Conservation (phyloP, 2,329 filamentous ascomycete species). For the Alternaria dauci region DNA sequence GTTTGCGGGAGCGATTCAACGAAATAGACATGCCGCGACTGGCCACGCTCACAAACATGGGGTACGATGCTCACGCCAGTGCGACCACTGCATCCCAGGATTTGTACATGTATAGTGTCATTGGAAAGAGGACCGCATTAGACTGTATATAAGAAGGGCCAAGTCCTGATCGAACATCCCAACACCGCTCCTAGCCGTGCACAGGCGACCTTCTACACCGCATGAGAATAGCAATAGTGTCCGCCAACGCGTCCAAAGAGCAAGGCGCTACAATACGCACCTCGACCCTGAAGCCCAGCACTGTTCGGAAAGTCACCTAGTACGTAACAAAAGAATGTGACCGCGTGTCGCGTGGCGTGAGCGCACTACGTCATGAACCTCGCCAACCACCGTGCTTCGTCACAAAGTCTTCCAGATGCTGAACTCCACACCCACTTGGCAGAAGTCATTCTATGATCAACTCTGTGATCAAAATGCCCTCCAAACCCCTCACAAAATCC, state of each 20-base stretch:
- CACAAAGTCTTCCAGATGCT: neutral
- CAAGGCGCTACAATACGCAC: neutral
- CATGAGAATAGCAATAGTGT: neutral
- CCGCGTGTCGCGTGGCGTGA: slow-evolving; percentile 24
- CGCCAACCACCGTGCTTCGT: neutral
- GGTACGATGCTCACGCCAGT: neutral
- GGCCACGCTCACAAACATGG: neutral
- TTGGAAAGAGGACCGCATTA: neutral
- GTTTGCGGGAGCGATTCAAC: neutral
- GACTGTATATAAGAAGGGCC: slow-evolving; percentile 10
- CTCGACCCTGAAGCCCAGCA: neutral
- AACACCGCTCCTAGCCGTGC: neutral
- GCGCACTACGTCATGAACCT: slow-evolving; percentile 31
- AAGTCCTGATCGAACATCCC: neutral
- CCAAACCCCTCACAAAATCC: slow-evolving; percentile 32
- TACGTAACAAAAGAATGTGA: slow-evolving; percentile 18
- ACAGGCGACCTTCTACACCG: neutral
- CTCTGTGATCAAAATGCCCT: slow-evolving; percentile 14
- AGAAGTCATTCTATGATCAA: neutral
- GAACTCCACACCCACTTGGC: neutral
- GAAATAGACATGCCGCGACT: neutral
- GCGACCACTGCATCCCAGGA: neutral
- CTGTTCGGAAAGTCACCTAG: neutral
- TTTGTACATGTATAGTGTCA: slow-evolving; percentile 7
- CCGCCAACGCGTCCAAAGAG: neutral